phyloP scores from a whole-genome alignment of 2,329 filamentous ascomycete species.

The Xylaria sp. region DNA sequence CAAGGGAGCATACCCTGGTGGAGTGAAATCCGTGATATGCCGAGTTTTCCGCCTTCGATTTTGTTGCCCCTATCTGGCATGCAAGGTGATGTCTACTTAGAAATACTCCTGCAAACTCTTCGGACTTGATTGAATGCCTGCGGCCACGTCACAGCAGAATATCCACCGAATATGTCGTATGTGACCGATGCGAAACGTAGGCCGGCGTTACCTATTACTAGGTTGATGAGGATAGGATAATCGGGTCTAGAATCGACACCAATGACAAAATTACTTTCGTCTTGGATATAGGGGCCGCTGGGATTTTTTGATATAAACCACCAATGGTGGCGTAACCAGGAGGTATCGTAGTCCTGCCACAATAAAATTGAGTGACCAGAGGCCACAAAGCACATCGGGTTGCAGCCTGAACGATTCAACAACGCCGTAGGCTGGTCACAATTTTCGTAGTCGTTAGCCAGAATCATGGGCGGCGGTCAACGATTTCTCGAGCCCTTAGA shows the following conservation, averaged over 20 bases:
- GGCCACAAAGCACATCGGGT: background rate
- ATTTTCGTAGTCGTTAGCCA: background rate
- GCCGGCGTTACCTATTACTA: background rate
- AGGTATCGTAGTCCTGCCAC: background rate
- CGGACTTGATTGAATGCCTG: background rate
- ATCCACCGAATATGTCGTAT: background rate
- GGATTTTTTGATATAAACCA: background rate
- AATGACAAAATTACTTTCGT: background rate
- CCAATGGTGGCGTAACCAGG: background rate
- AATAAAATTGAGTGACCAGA: background rate
- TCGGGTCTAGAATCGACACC: background rate
- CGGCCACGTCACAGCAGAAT: background rate
- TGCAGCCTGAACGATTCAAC: background rate
- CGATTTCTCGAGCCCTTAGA: constrained; percentile 68
- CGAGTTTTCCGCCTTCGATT: background rate
- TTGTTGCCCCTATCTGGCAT: background rate
- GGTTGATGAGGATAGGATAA: background rate
- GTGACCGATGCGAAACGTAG: background rate
- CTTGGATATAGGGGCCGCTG: background rate
- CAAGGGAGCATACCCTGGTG: background rate
- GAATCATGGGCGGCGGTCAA: constrained; percentile 56
- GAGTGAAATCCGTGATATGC: constrained; percentile 1
- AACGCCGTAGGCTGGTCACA: background rate
- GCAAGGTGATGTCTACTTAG: background rate
- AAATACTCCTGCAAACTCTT: background rate